These are phyloP conservation scores for Artemisia tridentata DNA, from an alignment of 129 eudicot species.

Conservation along the genomic window DNA sequence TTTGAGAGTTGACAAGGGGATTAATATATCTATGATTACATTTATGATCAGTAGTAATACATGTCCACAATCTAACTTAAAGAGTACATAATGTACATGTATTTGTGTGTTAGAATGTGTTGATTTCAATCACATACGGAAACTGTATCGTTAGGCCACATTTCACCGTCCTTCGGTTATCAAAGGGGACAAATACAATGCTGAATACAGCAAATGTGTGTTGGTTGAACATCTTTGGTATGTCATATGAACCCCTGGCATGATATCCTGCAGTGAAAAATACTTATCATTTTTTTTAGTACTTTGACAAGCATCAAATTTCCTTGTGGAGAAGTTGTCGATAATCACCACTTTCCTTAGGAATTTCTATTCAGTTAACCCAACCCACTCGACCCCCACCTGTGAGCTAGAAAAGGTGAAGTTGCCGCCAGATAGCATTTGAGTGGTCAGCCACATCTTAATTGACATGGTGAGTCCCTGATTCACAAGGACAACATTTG, in stretches of 20 bases:
- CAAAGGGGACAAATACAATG: not conserved
- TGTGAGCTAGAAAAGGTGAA: no score
- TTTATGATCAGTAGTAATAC: slow-evolving; percentile 8
- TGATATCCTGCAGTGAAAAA: slow-evolving; percentile 7
- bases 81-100: slow-evolving; percentile 26
- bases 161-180: slow-evolving; percentile 5
- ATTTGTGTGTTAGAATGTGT: slow-evolving; percentile 13
- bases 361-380: no score
- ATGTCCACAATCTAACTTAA: slow-evolving; percentile 5
- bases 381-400: no score
- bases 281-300: no score
- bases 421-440: no score
- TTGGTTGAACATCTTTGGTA: not conserved
- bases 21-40: slow-evolving; percentile 17
- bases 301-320: not conserved
- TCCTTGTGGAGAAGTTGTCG: no score
- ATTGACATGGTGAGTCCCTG: no score
- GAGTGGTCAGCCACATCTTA: no score
- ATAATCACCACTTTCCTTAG: no score
- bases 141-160: not conserved
- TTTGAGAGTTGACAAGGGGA: no score
- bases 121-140: not conserved
- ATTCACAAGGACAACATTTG: no score
- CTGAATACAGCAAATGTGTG: not conserved
- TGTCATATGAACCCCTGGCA: not conserved